Base-by-base conservation (phyloP, 2,329 filamentous ascomycete species). In the Alternaria metachromatica region DNA sequence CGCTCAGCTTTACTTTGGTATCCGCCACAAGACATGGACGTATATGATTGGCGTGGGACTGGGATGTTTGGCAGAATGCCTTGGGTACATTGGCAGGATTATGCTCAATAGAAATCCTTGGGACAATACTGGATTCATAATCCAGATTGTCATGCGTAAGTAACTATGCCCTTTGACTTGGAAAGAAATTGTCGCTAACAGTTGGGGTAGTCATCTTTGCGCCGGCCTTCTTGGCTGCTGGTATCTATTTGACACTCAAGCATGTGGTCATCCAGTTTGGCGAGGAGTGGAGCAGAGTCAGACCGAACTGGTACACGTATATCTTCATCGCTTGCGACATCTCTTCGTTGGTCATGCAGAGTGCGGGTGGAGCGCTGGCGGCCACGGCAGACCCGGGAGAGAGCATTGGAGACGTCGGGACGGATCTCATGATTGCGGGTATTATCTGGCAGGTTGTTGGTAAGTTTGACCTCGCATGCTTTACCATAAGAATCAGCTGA, bases 251-350 rank as follows among this genome's bases (percentile, higher is more conserved):
- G 23, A 84, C 82, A 6, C 79, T 89, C 4, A 85, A 86, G 25
- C 85, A 87, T 46, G 81, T 88, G 56, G 84, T 88, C 51, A 74
- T 84, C 15, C 80, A 82, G 45, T 85, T 88, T 61, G 87, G 87
- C 30, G 60, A 69, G 13, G 30, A 62, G 11, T 71, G 73, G 66
- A 70, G 64, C 6, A 56, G 71, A n/a, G 25, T 78, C 6, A 37
- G 64, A n/a, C 74, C 76, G 3, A 55, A 33, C 2, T 75, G 83
- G 50, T 88, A 88, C 73, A 87, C 87, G 8, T 84, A 84, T 75
- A 82, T 88, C 60, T 89, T 89, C 77, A 85, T 89, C 67, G 74
- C 79, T 25, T 87, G 85, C 69, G 87, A 89, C 67, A 67, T 89
- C 28, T 69, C 85, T 51, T 85, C 83, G n/a, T 81, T 89, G 41